A percentile compares a stretch with the other conserved stretches of the same genome.
Evolutionary conservation across 345 rosid genomes (phyloP).

Genomic region (Isatis tinctoria): DNA sequence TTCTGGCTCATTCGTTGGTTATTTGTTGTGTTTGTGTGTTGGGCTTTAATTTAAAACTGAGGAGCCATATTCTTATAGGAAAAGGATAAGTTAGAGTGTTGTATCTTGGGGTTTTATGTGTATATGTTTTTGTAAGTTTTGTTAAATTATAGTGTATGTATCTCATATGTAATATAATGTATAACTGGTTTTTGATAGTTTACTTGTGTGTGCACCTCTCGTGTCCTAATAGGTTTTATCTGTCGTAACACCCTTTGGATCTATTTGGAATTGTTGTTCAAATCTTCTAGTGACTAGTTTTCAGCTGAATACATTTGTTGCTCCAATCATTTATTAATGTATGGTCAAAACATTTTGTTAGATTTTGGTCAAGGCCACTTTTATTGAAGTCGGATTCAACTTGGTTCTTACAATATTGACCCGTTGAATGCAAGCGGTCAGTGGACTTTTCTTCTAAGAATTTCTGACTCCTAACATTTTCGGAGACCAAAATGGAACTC

Average conservation of each 20-base stretch:
- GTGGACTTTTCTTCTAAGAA: too few species aligned
- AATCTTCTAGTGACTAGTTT: background rate
- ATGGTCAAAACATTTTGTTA: background rate
- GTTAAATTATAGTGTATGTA: background rate
- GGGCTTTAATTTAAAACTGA: background rate
- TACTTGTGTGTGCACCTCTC: background rate
- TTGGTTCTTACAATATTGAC: background rate
- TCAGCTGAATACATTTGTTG: too few species aligned
- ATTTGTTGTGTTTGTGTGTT: slow-evolving; percentile 8
- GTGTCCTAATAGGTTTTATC: background rate
- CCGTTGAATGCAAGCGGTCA: too few species aligned
- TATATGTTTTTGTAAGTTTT: background rate
- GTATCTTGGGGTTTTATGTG: background rate
- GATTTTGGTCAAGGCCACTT: background rate
- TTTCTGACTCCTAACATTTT: too few species aligned
- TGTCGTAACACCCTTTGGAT: background rate
- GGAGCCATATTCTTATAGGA: slow-evolving; percentile 7
- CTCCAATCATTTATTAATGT: background rate
- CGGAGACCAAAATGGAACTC: too few species aligned
- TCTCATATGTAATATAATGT: slow-evolving; percentile 2
- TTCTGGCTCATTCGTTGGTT: background rate
- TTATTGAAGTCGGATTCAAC: background rate
- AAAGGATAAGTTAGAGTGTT: background rate
- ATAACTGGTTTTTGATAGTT: background rate
- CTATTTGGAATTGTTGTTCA: background rate